Conservation (phyloP, 2,329 filamentous ascomycete genomes). For the Diplocarpon mali region DNA sequence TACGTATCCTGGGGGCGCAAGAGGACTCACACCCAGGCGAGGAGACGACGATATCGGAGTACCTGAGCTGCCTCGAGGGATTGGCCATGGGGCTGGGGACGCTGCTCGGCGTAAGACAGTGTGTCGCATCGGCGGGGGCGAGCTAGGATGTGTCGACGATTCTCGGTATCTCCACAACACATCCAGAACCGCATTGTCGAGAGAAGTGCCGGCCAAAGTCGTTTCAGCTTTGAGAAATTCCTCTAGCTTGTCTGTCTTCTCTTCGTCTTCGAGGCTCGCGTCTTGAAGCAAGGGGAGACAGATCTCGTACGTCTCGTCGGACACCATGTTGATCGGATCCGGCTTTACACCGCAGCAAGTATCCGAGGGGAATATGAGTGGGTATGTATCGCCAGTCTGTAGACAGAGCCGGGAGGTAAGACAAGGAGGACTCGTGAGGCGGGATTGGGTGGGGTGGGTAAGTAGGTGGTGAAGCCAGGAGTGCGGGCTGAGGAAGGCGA, state of each 20-base stretch:
- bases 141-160: constrained; percentile 51
- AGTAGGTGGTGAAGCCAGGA: too few relatives aligned
- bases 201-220: constrained; percentile 57
- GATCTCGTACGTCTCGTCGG: constrained; percentile 85
- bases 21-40: constrained; percentile 68
- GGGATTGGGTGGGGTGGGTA: too few relatives aligned
- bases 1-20: constrained; percentile 73
- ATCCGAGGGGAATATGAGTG: too few relatives aligned
- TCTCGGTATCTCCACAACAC: constrained; percentile 79
- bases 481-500: background rate
- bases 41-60: constrained; percentile 79
- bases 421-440: too few relatives aligned
- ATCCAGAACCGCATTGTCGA: constrained; percentile 87
- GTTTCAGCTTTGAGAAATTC: constrained; percentile 74
- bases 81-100: constrained; percentile 89
- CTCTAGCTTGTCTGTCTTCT: constrained; percentile 87
- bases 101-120: constrained; percentile 80
- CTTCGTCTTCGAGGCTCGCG: constrained; percentile 75
- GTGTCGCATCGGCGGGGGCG: constrained; percentile 77
- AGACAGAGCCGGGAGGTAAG: too few relatives aligned
- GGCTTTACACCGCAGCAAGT: too few relatives aligned
- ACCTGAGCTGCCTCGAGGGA: constrained; percentile 52
- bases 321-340: constrained; percentile 54
- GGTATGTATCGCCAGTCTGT: too few relatives aligned
- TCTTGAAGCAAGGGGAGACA: constrained; percentile 84